These are phyloP conservation scores for Xylaria sp. DNA, from an alignment of 2,329 filamentous ascomycete species.

Conservation along the genomic window DNA sequence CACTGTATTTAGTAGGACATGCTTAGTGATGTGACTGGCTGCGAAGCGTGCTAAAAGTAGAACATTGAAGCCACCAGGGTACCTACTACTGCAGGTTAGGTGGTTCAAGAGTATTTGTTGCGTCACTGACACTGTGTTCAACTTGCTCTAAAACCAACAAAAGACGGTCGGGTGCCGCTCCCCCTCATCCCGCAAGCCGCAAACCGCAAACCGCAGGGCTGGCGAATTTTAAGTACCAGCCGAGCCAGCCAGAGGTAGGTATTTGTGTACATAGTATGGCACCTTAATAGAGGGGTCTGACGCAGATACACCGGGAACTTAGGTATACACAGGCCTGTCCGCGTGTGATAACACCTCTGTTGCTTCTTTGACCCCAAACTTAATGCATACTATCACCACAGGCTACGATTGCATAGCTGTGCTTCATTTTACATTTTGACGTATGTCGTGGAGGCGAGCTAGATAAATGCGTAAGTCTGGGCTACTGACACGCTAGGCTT, in stretches of 20 bases:
- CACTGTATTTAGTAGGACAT: not conserved
- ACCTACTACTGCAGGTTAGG: not conserved
- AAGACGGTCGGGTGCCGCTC: not conserved
- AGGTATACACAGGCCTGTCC: not conserved
- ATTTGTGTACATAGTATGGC: not conserved
- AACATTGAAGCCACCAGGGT: not conserved
- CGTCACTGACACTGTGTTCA: slow-evolving; percentile 18
- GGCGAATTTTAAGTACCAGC: too few relatives aligned
- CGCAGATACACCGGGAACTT: not conserved
- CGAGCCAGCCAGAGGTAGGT: not conserved
- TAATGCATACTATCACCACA: not conserved
- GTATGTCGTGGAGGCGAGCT: not conserved
- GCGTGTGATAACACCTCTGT: not conserved
- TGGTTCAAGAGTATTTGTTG: not conserved
- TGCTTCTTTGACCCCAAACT: not conserved
- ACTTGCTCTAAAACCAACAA: not conserved
- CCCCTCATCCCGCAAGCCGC: slow-evolving; percentile 9
- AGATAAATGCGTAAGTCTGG: not conserved
- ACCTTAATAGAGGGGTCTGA: too few relatives aligned
- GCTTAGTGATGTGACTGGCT: slow-evolving; percentile 3
- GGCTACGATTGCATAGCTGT: too few relatives aligned
- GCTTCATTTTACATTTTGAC: not conserved
- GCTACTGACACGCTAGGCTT: not conserved
- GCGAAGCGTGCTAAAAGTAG: slow-evolving; percentile 9
- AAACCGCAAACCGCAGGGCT: not conserved